Evolutionary conservation across 1,284 basidiomycete species (phyloP).

Genomic region (Apiotrichum montevideense): DNA sequence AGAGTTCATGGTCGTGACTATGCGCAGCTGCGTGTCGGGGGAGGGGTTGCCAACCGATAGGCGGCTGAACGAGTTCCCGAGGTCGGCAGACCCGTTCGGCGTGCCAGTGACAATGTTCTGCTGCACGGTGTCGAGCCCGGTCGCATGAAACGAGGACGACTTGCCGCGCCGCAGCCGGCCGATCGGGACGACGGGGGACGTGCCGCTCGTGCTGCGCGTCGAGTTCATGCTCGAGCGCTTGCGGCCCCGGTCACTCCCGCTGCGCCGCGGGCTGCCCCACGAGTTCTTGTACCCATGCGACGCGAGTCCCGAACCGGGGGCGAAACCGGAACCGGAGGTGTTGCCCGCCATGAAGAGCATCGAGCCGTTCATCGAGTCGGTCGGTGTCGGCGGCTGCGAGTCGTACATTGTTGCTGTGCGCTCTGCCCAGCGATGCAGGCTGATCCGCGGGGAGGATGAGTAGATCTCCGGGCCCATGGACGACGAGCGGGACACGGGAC

Average conservation of each 20-base stretch:
- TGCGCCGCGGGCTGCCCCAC: not conserved
- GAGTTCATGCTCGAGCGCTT: not conserved
- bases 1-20: not conserved
- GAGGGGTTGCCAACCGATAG: not conserved
- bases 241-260: not conserved
- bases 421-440: conserved; percentile 38
- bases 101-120: not conserved
- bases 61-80: too few species aligned
- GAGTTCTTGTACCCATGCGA: not conserved
- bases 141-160: conserved; percentile 20
- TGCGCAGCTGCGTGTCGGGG: not conserved
- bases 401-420: conserved; percentile 12
- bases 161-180: conserved; percentile 18
- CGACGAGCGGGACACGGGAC: conserved; percentile 14
- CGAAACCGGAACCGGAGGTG: not conserved
- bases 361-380: not conserved
- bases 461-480: conserved; percentile 9
- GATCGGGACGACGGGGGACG: not conserved
- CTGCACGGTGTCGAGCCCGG: conserved; percentile 1
- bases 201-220: not conserved
- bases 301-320: conserved; percentile 1
- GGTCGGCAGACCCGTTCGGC: not conserved
- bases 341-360: not conserved
- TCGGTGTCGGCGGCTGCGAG: conserved; percentile 15
- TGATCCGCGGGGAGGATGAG: conserved; percentile 29